Evolutionary conservation across 2,329 filamentous ascomycete species (phyloP).

Genomic region (Septoria linicola): DNA sequence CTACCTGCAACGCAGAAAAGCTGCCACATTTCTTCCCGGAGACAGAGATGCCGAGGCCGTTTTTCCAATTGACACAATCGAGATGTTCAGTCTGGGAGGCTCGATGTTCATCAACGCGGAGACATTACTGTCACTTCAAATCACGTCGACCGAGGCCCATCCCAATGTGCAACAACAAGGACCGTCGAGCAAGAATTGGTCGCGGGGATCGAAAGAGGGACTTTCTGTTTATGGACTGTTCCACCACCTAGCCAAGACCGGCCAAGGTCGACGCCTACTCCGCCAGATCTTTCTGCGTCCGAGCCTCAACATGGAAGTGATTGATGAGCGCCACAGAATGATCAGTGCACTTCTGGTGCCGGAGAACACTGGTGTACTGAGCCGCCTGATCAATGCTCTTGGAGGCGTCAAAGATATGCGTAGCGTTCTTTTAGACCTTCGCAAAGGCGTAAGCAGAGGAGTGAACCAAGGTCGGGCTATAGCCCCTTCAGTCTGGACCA

Average conservation of each 20-base stretch:
- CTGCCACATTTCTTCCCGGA: constrained; percentile 61
- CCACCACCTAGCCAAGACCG: constrained; percentile 68
- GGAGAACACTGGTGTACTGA: constrained; percentile 62
- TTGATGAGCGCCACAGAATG: constrained; percentile 69
- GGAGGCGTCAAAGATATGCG: constrained; percentile 75
- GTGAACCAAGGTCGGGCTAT: constrained; percentile 59
- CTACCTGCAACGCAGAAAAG: constrained; percentile 69
- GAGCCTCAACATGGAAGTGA: constrained; percentile 64
- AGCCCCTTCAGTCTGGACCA: constrained; percentile 63
- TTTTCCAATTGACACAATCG: constrained; percentile 63
- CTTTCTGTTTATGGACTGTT: constrained; percentile 84
- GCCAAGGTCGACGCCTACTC: constrained; percentile 72
- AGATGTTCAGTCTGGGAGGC: constrained; percentile 70
- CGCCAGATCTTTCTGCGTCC: constrained; percentile 82
- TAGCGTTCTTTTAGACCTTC: constrained; percentile 65
- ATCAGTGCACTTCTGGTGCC: constrained; percentile 66
- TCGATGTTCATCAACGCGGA: constrained; percentile 78
- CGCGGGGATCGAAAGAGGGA: constrained; percentile 68
- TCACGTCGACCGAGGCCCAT: constrained; percentile 78
- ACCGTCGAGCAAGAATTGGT: constrained; percentile 56
- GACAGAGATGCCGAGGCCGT: constrained; percentile 55
- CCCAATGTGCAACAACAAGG: constrained; percentile 78
- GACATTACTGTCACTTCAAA: constrained; percentile 77
- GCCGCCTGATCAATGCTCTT: constrained; percentile 60
- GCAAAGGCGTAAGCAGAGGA: constrained; percentile 68